Conservation (phyloP, 306 rosid species). For the Crotalaria pallida region DNA sequence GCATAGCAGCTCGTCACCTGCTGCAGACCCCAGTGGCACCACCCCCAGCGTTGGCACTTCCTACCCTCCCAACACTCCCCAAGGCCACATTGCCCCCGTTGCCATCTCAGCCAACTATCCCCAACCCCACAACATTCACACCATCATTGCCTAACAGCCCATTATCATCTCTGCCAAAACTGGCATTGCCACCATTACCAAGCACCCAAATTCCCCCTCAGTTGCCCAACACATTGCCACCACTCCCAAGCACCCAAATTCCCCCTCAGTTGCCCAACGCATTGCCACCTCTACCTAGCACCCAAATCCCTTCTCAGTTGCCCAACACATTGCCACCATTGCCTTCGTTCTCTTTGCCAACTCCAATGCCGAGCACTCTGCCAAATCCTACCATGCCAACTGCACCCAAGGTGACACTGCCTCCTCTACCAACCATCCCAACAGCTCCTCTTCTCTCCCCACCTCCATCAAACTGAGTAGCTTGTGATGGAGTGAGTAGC, state of each 20-base stretch:
- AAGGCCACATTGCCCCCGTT: constrained; percentile 12
- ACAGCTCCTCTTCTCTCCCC: constrained; percentile 7
- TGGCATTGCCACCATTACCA: constrained; percentile 23
- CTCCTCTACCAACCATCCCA: constrained; percentile 20
- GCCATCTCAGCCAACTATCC: constrained; percentile 2
- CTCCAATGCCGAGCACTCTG: neutral
- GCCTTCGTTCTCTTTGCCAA: neutral
- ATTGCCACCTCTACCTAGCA: constrained; percentile 21
- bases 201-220: constrained; percentile 4
- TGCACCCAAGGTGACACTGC: neutral
- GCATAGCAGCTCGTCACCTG: constrained; percentile 22
- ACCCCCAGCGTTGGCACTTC: constrained; percentile 14
- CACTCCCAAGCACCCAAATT: neutral
- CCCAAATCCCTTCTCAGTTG: constrained; percentile 6
- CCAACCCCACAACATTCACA: constrained; percentile 10
- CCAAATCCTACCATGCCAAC: constrained; percentile 13
- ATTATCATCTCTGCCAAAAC: neutral
- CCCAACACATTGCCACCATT: constrained; percentile 5
- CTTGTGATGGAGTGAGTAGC: neutral
- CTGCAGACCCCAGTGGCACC: constrained; percentile 23
- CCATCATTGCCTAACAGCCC: neutral
- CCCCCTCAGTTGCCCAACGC: constrained; percentile 1
- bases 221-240: constrained; percentile 4
- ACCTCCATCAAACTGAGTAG: constrained; percentile 20
- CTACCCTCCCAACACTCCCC: constrained; percentile 14